Evolutionary conservation across 1,139 yeast species (phyloP).

Genomic region (Kurtzmaniella quercitrusa): DNA sequence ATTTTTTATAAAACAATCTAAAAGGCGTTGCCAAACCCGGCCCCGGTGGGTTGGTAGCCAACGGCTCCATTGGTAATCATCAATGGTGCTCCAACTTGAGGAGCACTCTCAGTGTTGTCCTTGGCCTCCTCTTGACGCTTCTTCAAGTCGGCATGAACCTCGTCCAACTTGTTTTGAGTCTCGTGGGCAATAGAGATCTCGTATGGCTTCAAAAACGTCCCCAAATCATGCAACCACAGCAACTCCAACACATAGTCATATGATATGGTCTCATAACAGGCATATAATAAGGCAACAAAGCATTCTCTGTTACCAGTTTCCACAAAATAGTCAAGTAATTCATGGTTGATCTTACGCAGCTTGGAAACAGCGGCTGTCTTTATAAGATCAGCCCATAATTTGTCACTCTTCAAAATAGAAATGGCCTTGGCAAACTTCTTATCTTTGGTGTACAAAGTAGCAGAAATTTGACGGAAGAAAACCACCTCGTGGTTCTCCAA

Average conservation of each 20-base stretch:
- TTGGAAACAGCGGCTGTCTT: conserved; percentile 86
- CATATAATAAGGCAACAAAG: conserved; percentile 82
- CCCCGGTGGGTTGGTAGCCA: conserved; percentile 64
- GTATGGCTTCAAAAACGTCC: conserved; percentile 83
- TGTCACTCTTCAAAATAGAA: conserved; percentile 83
- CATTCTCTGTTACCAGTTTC: conserved; percentile 97
- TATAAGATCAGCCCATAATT: conserved; percentile 91
- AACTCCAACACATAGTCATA: conserved; percentile 85
- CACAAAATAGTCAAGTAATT: conserved; percentile 83
- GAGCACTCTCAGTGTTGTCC: conserved; percentile 43
- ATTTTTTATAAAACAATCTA: conserved; percentile 11
- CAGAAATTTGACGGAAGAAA: conserved; percentile 95
- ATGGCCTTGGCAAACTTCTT: conserved; percentile 91
- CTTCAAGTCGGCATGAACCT: conserved; percentile 65
- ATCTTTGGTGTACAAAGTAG: conserved; percentile 87
- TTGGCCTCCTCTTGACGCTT: conserved; percentile 62
- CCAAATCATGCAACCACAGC: conserved; percentile 83
- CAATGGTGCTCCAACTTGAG: conserved; percentile 48
- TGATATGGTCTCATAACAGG: conserved; percentile 76
- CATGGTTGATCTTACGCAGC: conserved; percentile 81
- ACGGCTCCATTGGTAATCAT: conserved; percentile 63
- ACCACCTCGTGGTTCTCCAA: conserved; percentile 87
- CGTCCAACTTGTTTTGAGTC: conserved; percentile 63
- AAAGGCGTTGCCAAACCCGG: conserved; percentile 61
- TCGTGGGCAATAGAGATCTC: conserved; percentile 79